Conservation (phyloP, 306 rosid species). For the Delonix regia region DNA sequence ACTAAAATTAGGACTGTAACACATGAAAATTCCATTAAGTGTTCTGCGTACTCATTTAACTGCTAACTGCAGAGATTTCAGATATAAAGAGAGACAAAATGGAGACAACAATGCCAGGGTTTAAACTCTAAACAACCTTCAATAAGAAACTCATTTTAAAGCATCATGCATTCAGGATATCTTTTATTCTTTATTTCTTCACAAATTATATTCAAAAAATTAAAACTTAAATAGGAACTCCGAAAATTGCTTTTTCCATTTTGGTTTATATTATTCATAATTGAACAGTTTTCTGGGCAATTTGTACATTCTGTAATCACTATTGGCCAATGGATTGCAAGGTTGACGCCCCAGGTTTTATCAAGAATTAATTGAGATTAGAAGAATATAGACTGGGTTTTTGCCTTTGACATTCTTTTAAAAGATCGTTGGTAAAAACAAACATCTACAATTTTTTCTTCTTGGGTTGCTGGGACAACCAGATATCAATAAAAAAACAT, state of each 20-base stretch:
- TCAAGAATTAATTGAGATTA: too few relatives aligned
- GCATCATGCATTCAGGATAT: neutral
- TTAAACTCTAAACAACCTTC: conserved; percentile 15
- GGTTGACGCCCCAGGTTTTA: too few relatives aligned
- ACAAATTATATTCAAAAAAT: conserved; percentile 1
- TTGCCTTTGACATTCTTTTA: too few relatives aligned
- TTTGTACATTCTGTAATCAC: neutral
- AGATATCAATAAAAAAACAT: conserved; percentile 19
- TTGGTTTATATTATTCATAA: neutral
- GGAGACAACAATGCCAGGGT: neutral
- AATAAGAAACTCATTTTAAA: neutral
- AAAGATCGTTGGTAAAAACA: too few relatives aligned
- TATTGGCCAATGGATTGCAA: too few relatives aligned
- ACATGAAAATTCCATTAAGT: neutral
- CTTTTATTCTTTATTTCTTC: neutral
- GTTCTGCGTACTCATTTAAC: neutral
- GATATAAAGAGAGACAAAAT: conserved; percentile 10
- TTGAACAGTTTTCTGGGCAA: neutral
- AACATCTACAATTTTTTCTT: too few relatives aligned
- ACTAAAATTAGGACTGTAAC: neutral
- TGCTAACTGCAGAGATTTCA: neutral
- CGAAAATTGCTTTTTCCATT: neutral
- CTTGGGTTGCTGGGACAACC: too few relatives aligned
- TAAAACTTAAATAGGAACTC: neutral
- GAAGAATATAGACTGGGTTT: too few relatives aligned